Conservation (phyloP, 129 eudicot genomes). For the Flaveria linearis region DNA sequence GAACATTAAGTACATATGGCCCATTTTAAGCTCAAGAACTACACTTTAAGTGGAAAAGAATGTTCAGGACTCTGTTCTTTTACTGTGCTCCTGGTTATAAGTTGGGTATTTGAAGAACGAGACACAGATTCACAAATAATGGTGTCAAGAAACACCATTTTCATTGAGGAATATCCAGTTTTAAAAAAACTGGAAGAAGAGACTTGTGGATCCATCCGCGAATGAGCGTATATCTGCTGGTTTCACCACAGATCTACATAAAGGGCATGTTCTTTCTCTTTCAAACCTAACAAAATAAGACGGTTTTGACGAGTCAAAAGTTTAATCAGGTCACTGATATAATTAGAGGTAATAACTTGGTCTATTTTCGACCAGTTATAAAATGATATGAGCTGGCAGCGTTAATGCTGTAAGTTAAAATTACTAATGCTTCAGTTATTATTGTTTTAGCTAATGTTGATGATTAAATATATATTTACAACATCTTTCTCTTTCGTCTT, state of each 20-base stretch:
- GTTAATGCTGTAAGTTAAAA: too few species aligned
- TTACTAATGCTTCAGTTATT: too few species aligned
- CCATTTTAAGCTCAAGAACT: constrained; percentile 11
- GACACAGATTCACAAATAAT: neutral
- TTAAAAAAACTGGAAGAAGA: constrained; percentile 54
- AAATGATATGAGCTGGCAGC: too few species aligned
- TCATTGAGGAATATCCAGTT: neutral
- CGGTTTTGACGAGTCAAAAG: constrained; percentile 1
- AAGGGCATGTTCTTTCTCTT: constrained; percentile 75
- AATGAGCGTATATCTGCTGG: constrained; percentile 67
- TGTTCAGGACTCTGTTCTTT: constrained; percentile 25
- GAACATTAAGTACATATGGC: constrained; percentile 10
- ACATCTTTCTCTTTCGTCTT: neutral
- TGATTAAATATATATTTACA: neutral
- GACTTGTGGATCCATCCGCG: constrained; percentile 65
- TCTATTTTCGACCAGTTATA: neutral
- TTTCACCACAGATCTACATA: constrained; percentile 71
- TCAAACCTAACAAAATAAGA: constrained; percentile 56
- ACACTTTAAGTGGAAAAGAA: neutral
- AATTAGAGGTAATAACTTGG: neutral
- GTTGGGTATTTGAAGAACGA: constrained; percentile 24
- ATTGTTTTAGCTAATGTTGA: neutral
- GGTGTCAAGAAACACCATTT: constrained; percentile 14
- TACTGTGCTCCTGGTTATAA: constrained; percentile 28
- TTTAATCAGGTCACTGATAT: neutral